Base-by-base conservation (phyloP, 805 yeast genomes). In the Pichia phayaonensis region DNA sequence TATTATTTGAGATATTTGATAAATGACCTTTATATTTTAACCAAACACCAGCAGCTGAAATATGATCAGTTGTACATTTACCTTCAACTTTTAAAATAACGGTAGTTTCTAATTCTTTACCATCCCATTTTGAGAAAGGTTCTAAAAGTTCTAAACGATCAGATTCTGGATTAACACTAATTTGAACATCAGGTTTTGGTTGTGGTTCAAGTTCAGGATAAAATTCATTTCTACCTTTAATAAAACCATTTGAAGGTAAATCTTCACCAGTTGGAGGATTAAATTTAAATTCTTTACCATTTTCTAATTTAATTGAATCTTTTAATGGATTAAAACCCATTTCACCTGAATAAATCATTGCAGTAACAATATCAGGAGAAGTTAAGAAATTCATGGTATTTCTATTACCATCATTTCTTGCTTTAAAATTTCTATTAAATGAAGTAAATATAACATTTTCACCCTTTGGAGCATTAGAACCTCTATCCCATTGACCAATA, bases 41-140 rank as follows among this genome's bases (percentile, higher is more conserved):
- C 99, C 99, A 92, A 16, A 84, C 95, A 64, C 99, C 99, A 44
- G 99, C 99, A 47, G 98, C 98, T 24, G 97, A 90, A 60, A 92
- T 94, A 67, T 92, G 99, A 68, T 92, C 99, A 39, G 99, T 92
- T 41, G 99, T 92, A 76, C 98, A 94, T 71, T 92, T 92, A 56
- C 99, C 99, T 71, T 89, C 92, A 44, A 94, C 98, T 72, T 92
- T 92, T 64, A 92, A 70, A 54, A 90, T 72, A 2, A 92, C 86
- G 45, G 80, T 80, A 34, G 90, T 80, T 55, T 79, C 74, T 57
- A 92, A 70, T 67, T 92, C 99, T 64, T 87, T 67, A 49, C 95
- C 95, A 54, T 83, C 72, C 95, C 97, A 92, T 22, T 92, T 77
- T 44, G 76, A 69, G 67, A 94, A 92, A 22, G 97, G 98, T 49